Percentiles rank a stretch among this genome's conserved stretches.
These are phyloP conservation scores for Camelina neglecta DNA, from an alignment of 345 rosid species.

Conservation along the genomic window DNA sequence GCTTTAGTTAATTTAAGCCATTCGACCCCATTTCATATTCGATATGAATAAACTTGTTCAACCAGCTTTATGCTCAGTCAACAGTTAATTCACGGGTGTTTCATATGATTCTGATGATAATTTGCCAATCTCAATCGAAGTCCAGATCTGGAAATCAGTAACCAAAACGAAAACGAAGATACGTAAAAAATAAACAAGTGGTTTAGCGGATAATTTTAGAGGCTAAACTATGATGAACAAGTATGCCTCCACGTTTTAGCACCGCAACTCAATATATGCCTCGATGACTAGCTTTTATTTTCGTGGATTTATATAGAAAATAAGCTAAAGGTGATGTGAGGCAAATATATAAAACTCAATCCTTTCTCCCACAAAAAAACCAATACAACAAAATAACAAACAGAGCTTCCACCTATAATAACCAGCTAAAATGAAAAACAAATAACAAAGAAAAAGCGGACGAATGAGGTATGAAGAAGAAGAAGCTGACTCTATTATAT, in stretches of 20 bases:
- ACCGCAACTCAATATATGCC: slow-evolving; percentile 46
- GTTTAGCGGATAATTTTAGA: slow-evolving; percentile 49
- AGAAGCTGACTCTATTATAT: slow-evolving; percentile 7
- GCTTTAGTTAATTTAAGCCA: not conserved
- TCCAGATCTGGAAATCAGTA: not conserved
- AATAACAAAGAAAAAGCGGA: not conserved
- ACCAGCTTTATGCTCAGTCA: not conserved
- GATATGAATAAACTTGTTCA: not conserved
- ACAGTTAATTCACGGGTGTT: not conserved
- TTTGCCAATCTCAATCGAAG: not conserved
- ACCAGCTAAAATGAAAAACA: not conserved
- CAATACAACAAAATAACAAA: not conserved
- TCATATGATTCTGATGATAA: not conserved
- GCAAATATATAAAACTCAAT: not conserved
- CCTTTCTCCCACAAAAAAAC: not conserved
- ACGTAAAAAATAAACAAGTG: not conserved
- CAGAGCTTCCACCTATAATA: not conserved
- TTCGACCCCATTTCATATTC: not conserved
- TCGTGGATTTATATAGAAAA: slow-evolving; percentile 42
- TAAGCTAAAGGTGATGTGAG: slow-evolving; percentile 52
- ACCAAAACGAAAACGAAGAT: not conserved
- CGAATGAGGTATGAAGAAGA: not conserved
- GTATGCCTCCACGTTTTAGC: slow-evolving; percentile 47
- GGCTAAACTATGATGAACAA: slow-evolving; percentile 39
- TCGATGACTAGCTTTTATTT: slow-evolving; percentile 44